Evolutionary conservation across 169 alveolate species (phyloP), one percentile per base, ranked within the genome.

Genomic region (Cyclospora cayetanensis): DNA sequence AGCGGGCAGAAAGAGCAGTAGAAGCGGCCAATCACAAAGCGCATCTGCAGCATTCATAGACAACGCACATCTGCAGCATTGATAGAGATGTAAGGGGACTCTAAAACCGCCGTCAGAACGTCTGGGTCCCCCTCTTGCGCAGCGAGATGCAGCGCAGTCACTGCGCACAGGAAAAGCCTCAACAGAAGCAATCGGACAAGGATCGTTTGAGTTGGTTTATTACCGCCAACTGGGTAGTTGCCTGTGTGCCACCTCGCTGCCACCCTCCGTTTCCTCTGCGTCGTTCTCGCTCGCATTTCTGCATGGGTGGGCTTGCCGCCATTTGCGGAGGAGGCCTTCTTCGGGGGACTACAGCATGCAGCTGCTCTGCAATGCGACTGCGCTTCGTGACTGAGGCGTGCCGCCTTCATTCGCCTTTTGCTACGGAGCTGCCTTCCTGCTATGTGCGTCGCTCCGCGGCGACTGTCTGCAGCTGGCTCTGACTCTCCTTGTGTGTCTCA

Each of bases 81-180:
- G 68, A 83, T 70, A 31, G 35, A 68, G 9, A 46, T 60, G 4
- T 35, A 12, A 18, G 91, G 91, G 66, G 79, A 52, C 68, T 55
- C 79, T 29, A 83, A 65, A n/a, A 83, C 22, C 31, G 65, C 82
- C 11, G 63, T 65, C 82, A 83, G 65, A 0, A 83, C 39, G 15
- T 55, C 66, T n/a, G 65, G 18, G 66, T 83, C 91, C 41, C 68
- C 46, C 52, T 34, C 65, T 31, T 63, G 76, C 2, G 91, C 91
- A 9, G 91, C 91, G 4, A 83, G 39, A 29, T 83, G 91, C 37
- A 83, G 80, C 34, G 91, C 91, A 42, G 43, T 50, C 39, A 83
- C 91, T 83, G 91, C 77, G 22, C 22, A 46, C 82, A 35, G n/a
- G 50, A 70, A 5, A 18, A 29, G 82, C 41, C 7, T 37, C 53